Evolutionary conservation across 2,329 filamentous ascomycete genomes (phyloP).

Genomic region (Monosporascus cannonballus): DNA sequence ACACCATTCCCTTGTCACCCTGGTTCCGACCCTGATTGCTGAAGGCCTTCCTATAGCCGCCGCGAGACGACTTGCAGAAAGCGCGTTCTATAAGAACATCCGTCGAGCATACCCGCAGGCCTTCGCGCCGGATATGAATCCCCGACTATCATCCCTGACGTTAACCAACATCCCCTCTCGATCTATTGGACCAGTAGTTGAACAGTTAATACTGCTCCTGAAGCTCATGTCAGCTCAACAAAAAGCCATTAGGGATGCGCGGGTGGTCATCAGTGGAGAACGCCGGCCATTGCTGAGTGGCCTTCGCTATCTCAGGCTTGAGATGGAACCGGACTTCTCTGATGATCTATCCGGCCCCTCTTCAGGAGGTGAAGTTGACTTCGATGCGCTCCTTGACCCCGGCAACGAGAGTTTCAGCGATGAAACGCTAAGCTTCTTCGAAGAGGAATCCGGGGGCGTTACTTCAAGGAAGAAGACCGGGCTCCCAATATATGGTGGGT

Average conservation of each 20-base stretch:
- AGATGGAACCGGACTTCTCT: slow-evolving; percentile 42
- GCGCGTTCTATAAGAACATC: slow-evolving; percentile 33
- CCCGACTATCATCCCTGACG: slow-evolving; percentile 45
- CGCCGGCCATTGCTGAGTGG: slow-evolving; percentile 41
- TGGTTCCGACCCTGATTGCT: slow-evolving; percentile 39
- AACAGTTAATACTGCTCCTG: slow-evolving; percentile 43
- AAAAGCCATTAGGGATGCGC: slow-evolving; percentile 31
- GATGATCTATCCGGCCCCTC: slow-evolving; percentile 28
- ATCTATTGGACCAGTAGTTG: slow-evolving; percentile 43
- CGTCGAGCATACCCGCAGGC: slow-evolving; percentile 40
- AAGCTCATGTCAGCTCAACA: slow-evolving; percentile 43
- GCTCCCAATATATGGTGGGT: neutral
- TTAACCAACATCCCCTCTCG: slow-evolving; percentile 49
- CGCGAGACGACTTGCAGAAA: slow-evolving; percentile 39
- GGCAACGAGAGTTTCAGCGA: slow-evolving; percentile 30
- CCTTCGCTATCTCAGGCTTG: slow-evolving; percentile 47
- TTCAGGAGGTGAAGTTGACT: slow-evolving; percentile 30
- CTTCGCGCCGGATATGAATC: slow-evolving; percentile 51
- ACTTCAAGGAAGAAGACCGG: slow-evolving; percentile 6
- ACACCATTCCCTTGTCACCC: slow-evolving; percentile 56
- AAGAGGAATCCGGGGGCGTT: slow-evolving; percentile 18
- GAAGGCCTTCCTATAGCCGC: slow-evolving; percentile 30
- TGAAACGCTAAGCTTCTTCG: slow-evolving; percentile 35
- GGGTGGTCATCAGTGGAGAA: slow-evolving; percentile 20
- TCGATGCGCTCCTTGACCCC: slow-evolving; percentile 35